Evolutionary conservation across 805 yeast species (phyloP), one percentile per base, ranked within the genome.

Genomic region (Starmerella vaccinii): DNA sequence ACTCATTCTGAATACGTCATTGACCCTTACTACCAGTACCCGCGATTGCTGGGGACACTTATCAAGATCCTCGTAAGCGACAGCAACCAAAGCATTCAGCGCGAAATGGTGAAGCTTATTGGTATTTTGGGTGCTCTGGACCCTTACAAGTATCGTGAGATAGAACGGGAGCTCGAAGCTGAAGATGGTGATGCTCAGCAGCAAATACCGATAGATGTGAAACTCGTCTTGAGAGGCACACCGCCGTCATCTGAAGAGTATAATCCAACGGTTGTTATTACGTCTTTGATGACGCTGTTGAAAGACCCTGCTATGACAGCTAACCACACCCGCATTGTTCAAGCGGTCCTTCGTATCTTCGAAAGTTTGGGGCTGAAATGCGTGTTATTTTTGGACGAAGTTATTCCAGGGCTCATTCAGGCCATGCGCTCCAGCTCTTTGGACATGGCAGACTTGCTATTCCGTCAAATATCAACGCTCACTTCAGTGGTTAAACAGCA

Each of bases 41-140:
- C 98, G 0, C 90, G 87, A 59, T 71, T 92, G 24, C 69, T 92
- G 38, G 88, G 90, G 6, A 78, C 86, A 65, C 69, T 92, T 29
- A 85, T 88, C 3, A 81, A 80, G 49, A 87, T 92, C 37, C 68
- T 92, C 49, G 84, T 84, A 56, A 78, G 88, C 52, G 97, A 90
- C 61, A 78, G 95, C 0, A 76, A 82, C 2, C 49, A 51, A 4
- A 69, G 76, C 4, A 80, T 86, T 7, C 78, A 92, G 61, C 71
- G 95, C 51, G 97, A 92, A 64, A 84, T 96, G 0, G 95, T 92
- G 1, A 75, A 90, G 56, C 68, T 92, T 22, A 71, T 92, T 50
- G 99, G 99, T 62, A 88, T 89, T 30, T 70, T 92, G 38, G 99
- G 99, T 56, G 98, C 98, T 0, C 70, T 92, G 44, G 98, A 92